Evolutionary conservation across 2,329 filamentous ascomycete genomes (phyloP).

Genomic region (Cyphellophora europaea): DNA sequence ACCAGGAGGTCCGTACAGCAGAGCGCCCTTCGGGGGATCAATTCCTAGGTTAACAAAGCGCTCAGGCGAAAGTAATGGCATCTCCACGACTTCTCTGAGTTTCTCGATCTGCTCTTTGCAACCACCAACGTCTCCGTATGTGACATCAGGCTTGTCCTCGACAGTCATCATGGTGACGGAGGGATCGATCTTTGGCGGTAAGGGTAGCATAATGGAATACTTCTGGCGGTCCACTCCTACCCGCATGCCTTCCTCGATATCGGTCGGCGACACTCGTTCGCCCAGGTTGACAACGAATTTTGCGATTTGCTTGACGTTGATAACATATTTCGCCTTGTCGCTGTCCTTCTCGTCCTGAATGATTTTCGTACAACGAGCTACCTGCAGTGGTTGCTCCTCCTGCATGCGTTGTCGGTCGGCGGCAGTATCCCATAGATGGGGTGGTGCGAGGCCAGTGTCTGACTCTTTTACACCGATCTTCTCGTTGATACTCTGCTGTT

Average conservation of each 20-base stretch:
- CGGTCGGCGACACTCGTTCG: slow-evolving; percentile 91
- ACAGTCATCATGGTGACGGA: slow-evolving; percentile 99
- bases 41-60: slow-evolving; percentile 98
- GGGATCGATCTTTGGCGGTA: slow-evolving; percentile 97
- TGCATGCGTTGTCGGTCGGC: slow-evolving; percentile 97
- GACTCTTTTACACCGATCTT: slow-evolving; percentile 88
- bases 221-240: slow-evolving; percentile 98
- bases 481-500: slow-evolving; percentile 95
- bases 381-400: slow-evolving; percentile 95
- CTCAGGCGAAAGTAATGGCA: slow-evolving; percentile 92
- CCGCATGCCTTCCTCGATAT: slow-evolving; percentile 99
- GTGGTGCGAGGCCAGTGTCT: slow-evolving; percentile 93
- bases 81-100: slow-evolving; percentile 95
- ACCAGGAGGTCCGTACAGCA: slow-evolving; percentile 92
- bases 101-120: slow-evolving; percentile 99
- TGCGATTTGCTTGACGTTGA: slow-evolving; percentile 99
- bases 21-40: slow-evolving; percentile 92
- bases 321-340: slow-evolving; percentile 99
- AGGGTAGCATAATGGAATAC: slow-evolving; percentile 93
- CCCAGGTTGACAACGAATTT: slow-evolving; percentile 98
- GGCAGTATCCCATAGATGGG: slow-evolving; percentile 97
- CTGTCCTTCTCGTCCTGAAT: slow-evolving; percentile 93
- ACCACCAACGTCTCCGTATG: slow-evolving; percentile 95
- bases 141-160: slow-evolving; percentile 98
- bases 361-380: slow-evolving; percentile 97